Conservation (phyloP, 2,329 filamentous ascomycete genomes). For the Colletotrichum trifolii region DNA sequence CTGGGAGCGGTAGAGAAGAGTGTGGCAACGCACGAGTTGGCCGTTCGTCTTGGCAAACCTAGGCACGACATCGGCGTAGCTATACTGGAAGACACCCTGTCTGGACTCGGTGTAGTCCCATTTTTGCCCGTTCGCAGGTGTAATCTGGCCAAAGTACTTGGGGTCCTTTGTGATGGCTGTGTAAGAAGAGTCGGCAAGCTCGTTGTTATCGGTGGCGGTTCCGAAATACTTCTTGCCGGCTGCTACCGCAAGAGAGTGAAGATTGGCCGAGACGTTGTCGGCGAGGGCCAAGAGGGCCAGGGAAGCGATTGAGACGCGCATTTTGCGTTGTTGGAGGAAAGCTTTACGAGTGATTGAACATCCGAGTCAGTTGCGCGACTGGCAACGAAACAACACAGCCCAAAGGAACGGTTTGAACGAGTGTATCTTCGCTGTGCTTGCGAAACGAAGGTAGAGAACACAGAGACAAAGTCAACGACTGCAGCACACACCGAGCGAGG, state of each 20-base stretch:
- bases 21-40: constrained; percentile 61
- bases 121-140: constrained; percentile 72
- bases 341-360: background rate
- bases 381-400: background rate
- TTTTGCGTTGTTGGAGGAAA: background rate
- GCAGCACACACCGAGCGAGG: constrained; percentile 1
- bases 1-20: constrained; percentile 55
- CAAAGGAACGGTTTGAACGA: background rate
- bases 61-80: constrained; percentile 64
- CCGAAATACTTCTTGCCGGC: constrained; percentile 37
- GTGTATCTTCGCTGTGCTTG: background rate
- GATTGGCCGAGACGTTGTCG: constrained; percentile 44
- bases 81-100: constrained; percentile 67
- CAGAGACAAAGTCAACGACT: background rate
- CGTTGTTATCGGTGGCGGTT: constrained; percentile 27
- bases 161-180: constrained; percentile 65
- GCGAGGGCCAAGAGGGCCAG: constrained; percentile 9
- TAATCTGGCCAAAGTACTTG: constrained; percentile 72
- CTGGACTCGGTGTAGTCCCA: constrained; percentile 69
- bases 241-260: constrained; percentile 26
- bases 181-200: constrained; percentile 50
- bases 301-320: constrained; percentile 10
- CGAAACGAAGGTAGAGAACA: background rate
- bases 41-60: constrained; percentile 48
- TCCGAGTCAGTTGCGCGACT: background rate